phyloP scores from a whole-genome alignment of 345 rosid genomes.

The Zanthoxylum bungeanum region DNA sequence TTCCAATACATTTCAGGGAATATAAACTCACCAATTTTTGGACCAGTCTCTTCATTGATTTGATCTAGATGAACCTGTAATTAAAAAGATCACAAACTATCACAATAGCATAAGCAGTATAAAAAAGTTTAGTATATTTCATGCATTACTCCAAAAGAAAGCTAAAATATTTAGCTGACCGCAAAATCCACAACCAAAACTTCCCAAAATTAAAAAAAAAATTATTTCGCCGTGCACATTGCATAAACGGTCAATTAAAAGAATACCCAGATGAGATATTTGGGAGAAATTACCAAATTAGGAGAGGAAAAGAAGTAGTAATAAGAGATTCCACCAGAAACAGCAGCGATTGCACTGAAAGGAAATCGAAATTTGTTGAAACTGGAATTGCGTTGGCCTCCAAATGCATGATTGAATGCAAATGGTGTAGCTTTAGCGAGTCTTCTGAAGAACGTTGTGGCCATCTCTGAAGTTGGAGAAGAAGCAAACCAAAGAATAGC shows the following conservation, averaged over 20 bases:
- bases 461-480: conserved; percentile 31
- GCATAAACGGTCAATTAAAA: background rate
- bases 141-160: background rate
- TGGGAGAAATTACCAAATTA: conserved; percentile 44
- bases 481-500: conserved; percentile 5
- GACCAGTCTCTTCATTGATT: conserved; percentile 50
- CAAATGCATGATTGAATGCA: conserved; percentile 32
- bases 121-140: background rate
- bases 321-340: conserved; percentile 77
- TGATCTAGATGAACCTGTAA: conserved; percentile 73
- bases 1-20: background rate
- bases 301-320: conserved; percentile 53
- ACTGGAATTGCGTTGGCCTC: conserved; percentile 41
- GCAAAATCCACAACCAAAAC: background rate
- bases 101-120: background rate
- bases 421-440: conserved; percentile 47
- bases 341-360: conserved; percentile 67
- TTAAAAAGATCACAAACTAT: background rate
- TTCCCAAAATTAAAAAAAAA: background rate
- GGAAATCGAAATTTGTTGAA: conserved; percentile 47
- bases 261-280: conserved; percentile 6
- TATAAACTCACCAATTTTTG: conserved; percentile 53
- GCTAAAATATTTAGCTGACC: background rate
- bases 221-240: background rate
- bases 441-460: conserved; percentile 54